A percentile compares a stretch with the other conserved stretches of the same genome.
Conservation (phyloP, 2,329 filamentous ascomycete species). For the Dothideomycetidae sp. region DNA sequence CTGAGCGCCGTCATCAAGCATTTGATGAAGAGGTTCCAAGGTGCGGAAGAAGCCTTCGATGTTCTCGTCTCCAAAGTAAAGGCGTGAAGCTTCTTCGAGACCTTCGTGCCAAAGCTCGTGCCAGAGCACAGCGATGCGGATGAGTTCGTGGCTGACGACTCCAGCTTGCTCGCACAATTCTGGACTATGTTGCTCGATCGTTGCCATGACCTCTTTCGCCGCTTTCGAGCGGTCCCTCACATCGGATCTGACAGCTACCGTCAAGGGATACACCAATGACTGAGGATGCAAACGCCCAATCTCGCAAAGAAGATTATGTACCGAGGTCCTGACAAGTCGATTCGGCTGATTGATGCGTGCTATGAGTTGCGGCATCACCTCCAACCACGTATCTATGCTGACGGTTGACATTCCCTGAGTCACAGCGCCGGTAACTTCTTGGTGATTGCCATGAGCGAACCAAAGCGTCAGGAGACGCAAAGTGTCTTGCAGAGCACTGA, state of each 20-base stretch:
- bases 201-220: constrained; percentile 90
- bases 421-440: constrained; percentile 77
- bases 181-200: constrained; percentile 88
- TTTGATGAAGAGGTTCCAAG: constrained; percentile 77
- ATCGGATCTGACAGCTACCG: constrained; percentile 95
- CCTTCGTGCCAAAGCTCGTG: constrained; percentile 99
- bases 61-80: constrained; percentile 96
- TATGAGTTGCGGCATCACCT: constrained; percentile 94
- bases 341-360: constrained; percentile 96
- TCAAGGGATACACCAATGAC: constrained; percentile 89
- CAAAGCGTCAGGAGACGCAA: constrained; percentile 83
- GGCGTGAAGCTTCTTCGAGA: constrained; percentile 83
- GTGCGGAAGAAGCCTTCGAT: constrained; percentile 95
- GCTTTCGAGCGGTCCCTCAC: constrained; percentile 72
- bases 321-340: constrained; percentile 69
- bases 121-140: constrained; percentile 93
- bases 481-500: constrained; percentile 90
- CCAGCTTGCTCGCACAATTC: constrained; percentile 90
- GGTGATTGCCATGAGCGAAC: constrained; percentile 83
- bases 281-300: constrained; percentile 91
- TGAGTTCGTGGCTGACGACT: constrained; percentile 87
- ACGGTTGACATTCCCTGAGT: constrained; percentile 84
- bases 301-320: constrained; percentile 83
- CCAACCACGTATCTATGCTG: constrained; percentile 94
- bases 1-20: constrained; percentile 63